Percentiles rank a stretch among this genome's conserved stretches.
These are phyloP conservation scores for Wickerhamomyces subpelliculosus DNA, from an alignment of 805 yeast species.

Conservation along the genomic window DNA sequence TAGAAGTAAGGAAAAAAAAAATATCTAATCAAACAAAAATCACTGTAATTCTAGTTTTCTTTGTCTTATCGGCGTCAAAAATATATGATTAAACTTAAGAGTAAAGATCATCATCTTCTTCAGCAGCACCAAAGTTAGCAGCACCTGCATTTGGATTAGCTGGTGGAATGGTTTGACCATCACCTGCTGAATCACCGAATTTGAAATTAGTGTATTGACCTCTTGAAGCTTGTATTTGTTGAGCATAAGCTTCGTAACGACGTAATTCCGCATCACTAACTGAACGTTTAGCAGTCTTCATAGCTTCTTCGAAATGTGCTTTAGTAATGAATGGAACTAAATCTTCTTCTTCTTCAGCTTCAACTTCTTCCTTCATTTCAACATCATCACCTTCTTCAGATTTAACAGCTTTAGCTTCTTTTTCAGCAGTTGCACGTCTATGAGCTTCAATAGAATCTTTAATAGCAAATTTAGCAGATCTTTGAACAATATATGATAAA, in stretches of 20 bases:
- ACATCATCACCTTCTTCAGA: slow-evolving; percentile 42
- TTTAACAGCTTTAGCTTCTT: slow-evolving; percentile 33
- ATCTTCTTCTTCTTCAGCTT: slow-evolving; percentile 70
- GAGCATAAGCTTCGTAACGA: slow-evolving; percentile 97
- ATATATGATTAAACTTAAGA: slow-evolving; percentile 27
- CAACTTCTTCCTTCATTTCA: slow-evolving; percentile 37
- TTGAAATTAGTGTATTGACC: slow-evolving; percentile 90
- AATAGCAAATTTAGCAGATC: slow-evolving; percentile 98
- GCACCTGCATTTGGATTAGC: slow-evolving; percentile 32
- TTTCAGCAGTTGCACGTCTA: slow-evolving; percentile 36
- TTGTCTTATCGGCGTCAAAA: too few species aligned
- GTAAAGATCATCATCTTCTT: slow-evolving; percentile 64
- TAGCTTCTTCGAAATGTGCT: slow-evolving; percentile 96
- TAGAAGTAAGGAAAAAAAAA: too few species aligned
- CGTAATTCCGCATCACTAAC: slow-evolving; percentile 96
- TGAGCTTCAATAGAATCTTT: slow-evolving; percentile 95
- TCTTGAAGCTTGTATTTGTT: slow-evolving; percentile 91
- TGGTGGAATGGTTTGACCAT: slow-evolving; percentile 30
- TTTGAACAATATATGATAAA: slow-evolving; percentile 92
- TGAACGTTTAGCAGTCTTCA: slow-evolving; percentile 98
- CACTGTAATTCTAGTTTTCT: too few species aligned
- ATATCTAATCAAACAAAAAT: too few species aligned
- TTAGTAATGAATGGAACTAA: slow-evolving; percentile 94
- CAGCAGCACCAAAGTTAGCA: slow-evolving; percentile 38
- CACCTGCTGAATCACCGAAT: slow-evolving; percentile 46